Conservation (phyloP, 345 rosid species). For the Chamaenerion angustifolium region DNA sequence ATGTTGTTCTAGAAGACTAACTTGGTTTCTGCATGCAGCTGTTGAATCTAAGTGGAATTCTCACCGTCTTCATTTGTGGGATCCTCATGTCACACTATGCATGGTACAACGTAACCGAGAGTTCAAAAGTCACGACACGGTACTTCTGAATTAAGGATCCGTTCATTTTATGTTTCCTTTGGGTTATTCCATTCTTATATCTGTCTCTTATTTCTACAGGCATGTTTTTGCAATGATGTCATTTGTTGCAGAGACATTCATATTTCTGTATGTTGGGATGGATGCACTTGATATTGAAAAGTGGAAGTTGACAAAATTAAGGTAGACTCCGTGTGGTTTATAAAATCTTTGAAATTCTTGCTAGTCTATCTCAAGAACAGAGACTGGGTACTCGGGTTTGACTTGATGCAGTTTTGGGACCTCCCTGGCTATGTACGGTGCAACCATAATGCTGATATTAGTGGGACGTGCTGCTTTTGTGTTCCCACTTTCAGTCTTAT, state of each 20-base stretch:
- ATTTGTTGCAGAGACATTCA: constrained; percentile 72
- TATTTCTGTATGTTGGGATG: constrained; percentile 86
- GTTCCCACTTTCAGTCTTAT: constrained; percentile 55
- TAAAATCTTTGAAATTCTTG: too few relatives aligned
- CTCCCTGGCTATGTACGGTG: constrained; percentile 33
- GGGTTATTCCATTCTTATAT: not conserved
- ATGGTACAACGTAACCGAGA: constrained; percentile 60
- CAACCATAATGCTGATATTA: constrained; percentile 37
- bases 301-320: constrained; percentile 60
- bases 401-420: constrained; percentile 33
- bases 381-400: not conserved
- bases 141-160: constrained; percentile 4
- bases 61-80: constrained; percentile 85
- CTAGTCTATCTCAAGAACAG: not conserved
- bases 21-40: constrained; percentile 35
- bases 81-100: constrained; percentile 82
- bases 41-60: constrained; percentile 71
- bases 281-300: constrained; percentile 79
- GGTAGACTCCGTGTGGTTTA: constrained; percentile 18
- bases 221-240: constrained; percentile 83
- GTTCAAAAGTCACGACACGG: constrained; percentile 79
- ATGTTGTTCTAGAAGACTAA: too few relatives aligned
- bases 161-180: not conserved
- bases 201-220: constrained; percentile 21
- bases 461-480: constrained; percentile 79